These are phyloP conservation scores for Phialophora verrucosa DNA, from an alignment of 2,329 filamentous ascomycete genomes.

Conservation along the genomic window DNA sequence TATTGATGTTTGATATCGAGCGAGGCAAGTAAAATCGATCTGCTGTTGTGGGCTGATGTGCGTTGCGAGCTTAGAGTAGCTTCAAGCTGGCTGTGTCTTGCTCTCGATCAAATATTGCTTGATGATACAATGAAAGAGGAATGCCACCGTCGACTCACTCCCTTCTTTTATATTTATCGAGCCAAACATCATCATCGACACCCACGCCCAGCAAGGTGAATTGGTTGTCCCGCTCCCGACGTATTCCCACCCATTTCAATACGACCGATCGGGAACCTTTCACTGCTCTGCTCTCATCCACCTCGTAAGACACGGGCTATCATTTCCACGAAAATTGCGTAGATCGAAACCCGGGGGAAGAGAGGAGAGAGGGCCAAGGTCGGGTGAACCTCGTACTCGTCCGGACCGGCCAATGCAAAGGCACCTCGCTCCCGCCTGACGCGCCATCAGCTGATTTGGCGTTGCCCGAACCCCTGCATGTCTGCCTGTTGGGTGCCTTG, in stretches of 20 bases:
- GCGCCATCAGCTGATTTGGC: conserved; percentile 31
- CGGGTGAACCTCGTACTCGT: neutral
- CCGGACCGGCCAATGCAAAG: neutral
- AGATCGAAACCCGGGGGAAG: neutral
- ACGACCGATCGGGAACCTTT: neutral
- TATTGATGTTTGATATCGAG: neutral
- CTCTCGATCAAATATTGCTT: neutral
- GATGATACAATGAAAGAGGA: neutral
- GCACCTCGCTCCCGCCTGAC: neutral
- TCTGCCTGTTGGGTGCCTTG: conserved; percentile 29
- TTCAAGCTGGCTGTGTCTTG: neutral
- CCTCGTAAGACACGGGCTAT: neutral
- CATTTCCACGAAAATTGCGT: neutral
- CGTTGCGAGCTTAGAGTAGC: neutral
- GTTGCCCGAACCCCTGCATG: conserved; percentile 4
- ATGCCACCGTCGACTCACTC: neutral
- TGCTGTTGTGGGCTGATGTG: neutral
- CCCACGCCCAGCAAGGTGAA: neutral
- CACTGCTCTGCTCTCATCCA: neutral
- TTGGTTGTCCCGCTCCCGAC: conserved; percentile 18
- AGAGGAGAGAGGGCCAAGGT: neutral
- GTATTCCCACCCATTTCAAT: neutral
- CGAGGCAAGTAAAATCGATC: neutral
- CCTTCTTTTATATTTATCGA: conserved; percentile 5
- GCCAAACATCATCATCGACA: neutral